Conservation (phyloP, 1,284 basidiomycete genomes). For the Meira nashicola region DNA sequence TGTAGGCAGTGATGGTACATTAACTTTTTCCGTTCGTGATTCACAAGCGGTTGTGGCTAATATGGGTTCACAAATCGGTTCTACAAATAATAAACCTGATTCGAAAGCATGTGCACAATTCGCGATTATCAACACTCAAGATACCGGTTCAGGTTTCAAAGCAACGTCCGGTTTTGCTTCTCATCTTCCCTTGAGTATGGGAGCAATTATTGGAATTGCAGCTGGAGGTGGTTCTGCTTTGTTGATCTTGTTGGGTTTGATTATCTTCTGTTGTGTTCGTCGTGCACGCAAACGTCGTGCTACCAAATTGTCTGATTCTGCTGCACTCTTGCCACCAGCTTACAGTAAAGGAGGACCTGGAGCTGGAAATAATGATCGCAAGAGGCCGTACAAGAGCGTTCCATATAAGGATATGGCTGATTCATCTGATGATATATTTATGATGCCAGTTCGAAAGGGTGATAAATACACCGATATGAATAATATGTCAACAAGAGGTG, state of each 20-base stretch:
- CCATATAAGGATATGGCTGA: too few relatives aligned
- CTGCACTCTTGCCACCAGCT: too few relatives aligned
- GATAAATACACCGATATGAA: too few relatives aligned
- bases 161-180: slow-evolving; percentile 27
- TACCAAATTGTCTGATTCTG: too few relatives aligned
- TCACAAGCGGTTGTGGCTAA: slow-evolving; percentile 30
- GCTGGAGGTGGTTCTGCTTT: slow-evolving; percentile 9
- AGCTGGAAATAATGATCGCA: too few relatives aligned
- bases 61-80: slow-evolving; percentile 23
- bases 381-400: too few relatives aligned
- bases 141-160: slow-evolving; percentile 32
- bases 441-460: too few relatives aligned
- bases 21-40: slow-evolving; percentile 33
- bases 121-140: not conserved
- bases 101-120: not conserved
- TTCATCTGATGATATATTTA: too few relatives aligned
- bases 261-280: slow-evolving; percentile 9
- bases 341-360: too few relatives aligned
- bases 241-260: not conserved
- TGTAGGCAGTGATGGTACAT: slow-evolving; percentile 18
- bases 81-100: slow-evolving; percentile 7
- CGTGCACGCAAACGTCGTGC: not conserved
- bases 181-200: not conserved
- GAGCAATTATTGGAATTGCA: slow-evolving; percentile 10
- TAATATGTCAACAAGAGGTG: too few relatives aligned